phyloP scores from a whole-genome alignment of 352 stramenopile species.

The Phytophthora parvispora region DNA sequence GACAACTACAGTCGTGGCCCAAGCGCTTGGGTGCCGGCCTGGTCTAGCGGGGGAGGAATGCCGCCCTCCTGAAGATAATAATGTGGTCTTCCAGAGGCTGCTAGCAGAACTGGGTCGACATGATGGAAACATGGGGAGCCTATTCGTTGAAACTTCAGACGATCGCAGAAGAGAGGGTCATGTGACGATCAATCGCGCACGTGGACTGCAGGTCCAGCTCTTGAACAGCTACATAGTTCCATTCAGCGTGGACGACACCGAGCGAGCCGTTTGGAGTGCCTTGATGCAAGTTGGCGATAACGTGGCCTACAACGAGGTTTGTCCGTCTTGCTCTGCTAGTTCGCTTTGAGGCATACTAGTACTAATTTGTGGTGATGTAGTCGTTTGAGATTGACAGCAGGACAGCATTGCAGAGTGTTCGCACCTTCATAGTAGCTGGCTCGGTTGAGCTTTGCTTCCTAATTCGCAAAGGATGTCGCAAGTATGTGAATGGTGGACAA shows the following conservation, averaged over 20 bases:
- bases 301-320: constrained; percentile 30
- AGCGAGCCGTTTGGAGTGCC: constrained; percentile 16
- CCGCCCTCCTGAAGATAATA: constrained; percentile 20
- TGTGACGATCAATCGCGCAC: constrained; percentile 11
- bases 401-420: constrained; percentile 14
- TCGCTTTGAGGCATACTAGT: background rate
- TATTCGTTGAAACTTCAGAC: background rate
- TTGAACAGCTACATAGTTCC: constrained; percentile 19
- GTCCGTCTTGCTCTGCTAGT: background rate
- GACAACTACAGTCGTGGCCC: constrained; percentile 2
- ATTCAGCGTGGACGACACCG: constrained; percentile 18
- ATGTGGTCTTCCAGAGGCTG: constrained; percentile 19
- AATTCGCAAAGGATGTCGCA: constrained; percentile 20
- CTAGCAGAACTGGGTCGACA: constrained; percentile 12
- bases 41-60: constrained; percentile 1
- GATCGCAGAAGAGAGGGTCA: constrained; percentile 2
- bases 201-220: constrained; percentile 23
- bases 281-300: background rate
- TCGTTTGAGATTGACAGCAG: constrained; percentile 23
- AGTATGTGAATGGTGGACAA: constrained; percentile 10
- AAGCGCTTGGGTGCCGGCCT: constrained; percentile 14
- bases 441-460: constrained; percentile 20
- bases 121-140: background rate
- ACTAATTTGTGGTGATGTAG: background rate
- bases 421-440: constrained; percentile 6